Percentiles rank a stretch among this genome's conserved stretches.
phyloP scores from a whole-genome alignment of 2,329 filamentous ascomycete genomes.

The Aspergillus candidus region DNA sequence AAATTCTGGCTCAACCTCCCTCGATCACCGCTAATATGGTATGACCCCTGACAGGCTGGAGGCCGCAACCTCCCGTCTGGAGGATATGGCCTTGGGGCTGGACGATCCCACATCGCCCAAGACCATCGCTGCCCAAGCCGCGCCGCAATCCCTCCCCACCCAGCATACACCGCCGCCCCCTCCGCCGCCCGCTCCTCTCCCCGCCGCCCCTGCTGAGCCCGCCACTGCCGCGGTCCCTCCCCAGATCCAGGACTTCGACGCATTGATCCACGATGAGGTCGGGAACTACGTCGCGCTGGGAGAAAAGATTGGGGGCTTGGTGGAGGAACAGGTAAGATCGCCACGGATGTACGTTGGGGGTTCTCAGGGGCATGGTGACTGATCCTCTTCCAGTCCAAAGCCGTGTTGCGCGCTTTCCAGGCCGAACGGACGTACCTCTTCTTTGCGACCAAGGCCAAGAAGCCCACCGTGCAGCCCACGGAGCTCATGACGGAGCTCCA shows the following conservation, averaged over 20 bases:
- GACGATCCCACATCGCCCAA: constrained; percentile 44
- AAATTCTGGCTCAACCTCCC: neutral
- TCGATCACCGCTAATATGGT: constrained; percentile 34
- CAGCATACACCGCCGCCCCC: constrained; percentile 42
- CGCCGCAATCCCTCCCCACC: constrained; percentile 21
- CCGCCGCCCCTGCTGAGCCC: constrained; percentile 45
- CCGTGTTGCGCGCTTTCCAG: constrained; percentile 62
- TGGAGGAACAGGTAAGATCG: constrained; percentile 67
- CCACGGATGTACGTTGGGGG: too few species aligned
- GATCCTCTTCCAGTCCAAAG: constrained; percentile 42
- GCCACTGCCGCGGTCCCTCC: constrained; percentile 60
- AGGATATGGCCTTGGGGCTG: constrained; percentile 83
- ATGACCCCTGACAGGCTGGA: constrained; percentile 67
- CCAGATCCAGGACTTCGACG: constrained; percentile 82
- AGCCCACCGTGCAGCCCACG: constrained; percentile 68
- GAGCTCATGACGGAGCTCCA: constrained; percentile 83
- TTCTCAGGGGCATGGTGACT: constrained; percentile 7
- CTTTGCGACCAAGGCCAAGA: constrained; percentile 84
- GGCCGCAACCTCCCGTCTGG: constrained; percentile 89
- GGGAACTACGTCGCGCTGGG: constrained; percentile 73
- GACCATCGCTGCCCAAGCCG: constrained; percentile 22
- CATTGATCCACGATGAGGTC: constrained; percentile 66
- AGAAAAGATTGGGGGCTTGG: constrained; percentile 66
- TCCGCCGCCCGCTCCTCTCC: constrained; percentile 60
- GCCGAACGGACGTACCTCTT: constrained; percentile 84